Evolutionary conservation across 1,284 basidiomycete genomes (phyloP).

Genomic region (Coniferiporia sulphurascens): DNA sequence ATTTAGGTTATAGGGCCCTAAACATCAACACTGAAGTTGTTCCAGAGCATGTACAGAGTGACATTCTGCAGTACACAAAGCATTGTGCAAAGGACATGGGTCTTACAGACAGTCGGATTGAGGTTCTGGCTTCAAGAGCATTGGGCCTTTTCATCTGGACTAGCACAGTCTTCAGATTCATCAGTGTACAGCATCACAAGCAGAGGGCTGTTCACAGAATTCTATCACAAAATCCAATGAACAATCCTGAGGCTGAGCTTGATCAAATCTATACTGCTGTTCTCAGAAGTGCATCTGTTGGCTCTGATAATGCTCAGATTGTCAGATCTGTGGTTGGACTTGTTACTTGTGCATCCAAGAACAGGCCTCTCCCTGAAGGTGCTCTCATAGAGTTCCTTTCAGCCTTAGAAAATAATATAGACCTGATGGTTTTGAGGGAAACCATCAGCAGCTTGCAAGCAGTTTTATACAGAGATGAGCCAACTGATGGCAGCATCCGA

Average conservation of each 20-base stretch:
- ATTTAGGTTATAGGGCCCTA: not conserved
- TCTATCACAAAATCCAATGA: not conserved
- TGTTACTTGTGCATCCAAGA: not conserved
- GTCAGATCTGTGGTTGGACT: not conserved
- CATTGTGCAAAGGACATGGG: no score
- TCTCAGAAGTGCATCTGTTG: not conserved
- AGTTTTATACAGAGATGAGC: not conserved
- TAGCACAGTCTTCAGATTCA: no score
- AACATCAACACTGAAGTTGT: not conserved
- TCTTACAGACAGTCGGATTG: not conserved
- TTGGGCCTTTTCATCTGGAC: constrained; percentile 1
- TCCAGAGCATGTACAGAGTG: not conserved
- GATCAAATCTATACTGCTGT: not conserved
- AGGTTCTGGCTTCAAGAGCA: not conserved
- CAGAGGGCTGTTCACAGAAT: no score
- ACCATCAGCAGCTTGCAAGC: not conserved
- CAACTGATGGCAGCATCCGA: not conserved
- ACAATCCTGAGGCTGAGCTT: not conserved
- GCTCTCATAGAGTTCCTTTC: no score
- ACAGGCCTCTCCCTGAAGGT: no score
- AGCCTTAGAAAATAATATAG: no score
- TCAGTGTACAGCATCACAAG: no score
- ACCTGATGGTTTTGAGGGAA: no score
- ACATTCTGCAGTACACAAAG: no score
- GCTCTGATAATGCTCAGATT: not conserved